Percentiles rank a stretch among this genome's conserved stretches.
phyloP scores from a whole-genome alignment of 345 rosid genomes.

The Pelargonium nanum region DNA sequence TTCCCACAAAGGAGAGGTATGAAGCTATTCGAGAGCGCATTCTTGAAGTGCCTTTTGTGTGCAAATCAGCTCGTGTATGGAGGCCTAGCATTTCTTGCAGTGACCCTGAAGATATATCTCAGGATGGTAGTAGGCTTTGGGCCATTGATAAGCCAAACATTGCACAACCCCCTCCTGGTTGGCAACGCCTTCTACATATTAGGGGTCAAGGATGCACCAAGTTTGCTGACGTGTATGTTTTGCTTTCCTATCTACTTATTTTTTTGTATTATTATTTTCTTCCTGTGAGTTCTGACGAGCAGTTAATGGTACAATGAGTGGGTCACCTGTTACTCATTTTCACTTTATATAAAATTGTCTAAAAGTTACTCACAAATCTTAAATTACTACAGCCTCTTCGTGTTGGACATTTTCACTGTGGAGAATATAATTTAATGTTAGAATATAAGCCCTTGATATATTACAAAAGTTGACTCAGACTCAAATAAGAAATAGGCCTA shows the following conservation, averaged over 20 bases:
- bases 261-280: not conserved
- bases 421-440: too few species aligned
- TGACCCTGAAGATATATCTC: conserved; percentile 73
- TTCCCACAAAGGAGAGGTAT: conserved; percentile 76
- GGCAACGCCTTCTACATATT: conserved; percentile 72
- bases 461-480: too few species aligned
- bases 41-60: conserved; percentile 60
- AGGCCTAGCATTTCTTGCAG: conserved; percentile 63
- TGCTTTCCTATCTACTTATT: not conserved
- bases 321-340: too few species aligned
- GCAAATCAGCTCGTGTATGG: conserved; percentile 66
- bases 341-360: too few species aligned
- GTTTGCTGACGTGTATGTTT: conserved; percentile 87
- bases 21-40: conserved; percentile 90
- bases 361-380: too few species aligned
- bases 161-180: conserved; percentile 79
- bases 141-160: conserved; percentile 91
- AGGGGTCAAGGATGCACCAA: conserved; percentile 80
- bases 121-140: conserved; percentile 88
- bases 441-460: too few species aligned
- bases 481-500: too few species aligned
- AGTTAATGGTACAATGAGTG: too few species aligned
- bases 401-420: too few species aligned
- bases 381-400: too few species aligned
- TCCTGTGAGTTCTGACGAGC: too few species aligned